Percentiles rank a stretch among this genome's conserved stretches.
Conservation (phyloP, 2,329 filamentous ascomycete species). For the Aureobasidium sp. region DNA sequence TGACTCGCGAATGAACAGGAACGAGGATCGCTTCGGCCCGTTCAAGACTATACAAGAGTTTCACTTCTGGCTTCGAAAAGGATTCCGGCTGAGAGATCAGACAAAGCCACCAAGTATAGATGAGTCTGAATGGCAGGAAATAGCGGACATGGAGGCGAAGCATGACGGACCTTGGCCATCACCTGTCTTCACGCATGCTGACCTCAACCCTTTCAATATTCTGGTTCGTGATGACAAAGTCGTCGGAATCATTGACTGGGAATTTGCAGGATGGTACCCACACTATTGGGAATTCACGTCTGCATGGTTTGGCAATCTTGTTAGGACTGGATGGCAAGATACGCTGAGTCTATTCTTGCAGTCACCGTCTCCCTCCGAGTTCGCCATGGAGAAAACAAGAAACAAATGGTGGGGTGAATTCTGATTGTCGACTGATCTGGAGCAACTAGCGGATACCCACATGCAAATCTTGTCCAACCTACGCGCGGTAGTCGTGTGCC, state of each 20-base stretch:
- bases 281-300: conserved; percentile 42
- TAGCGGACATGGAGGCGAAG: not conserved
- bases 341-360: conserved; percentile 32
- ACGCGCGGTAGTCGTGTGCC: too few species aligned
- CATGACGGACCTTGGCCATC: conserved; percentile 9
- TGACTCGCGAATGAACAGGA: not conserved
- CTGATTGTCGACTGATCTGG: not conserved
- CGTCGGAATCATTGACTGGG: conserved; percentile 43
- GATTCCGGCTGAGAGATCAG: not conserved
- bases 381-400: conserved; percentile 35
- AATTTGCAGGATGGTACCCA: conserved; percentile 43
- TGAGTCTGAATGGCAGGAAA: not conserved
- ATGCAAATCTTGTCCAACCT: too few species aligned
- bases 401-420: conserved; percentile 1
- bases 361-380: conserved; percentile 29
- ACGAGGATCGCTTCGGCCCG: not conserved
- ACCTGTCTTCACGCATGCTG: conserved; percentile 44
- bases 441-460: too few species aligned
- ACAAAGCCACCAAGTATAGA: not conserved
- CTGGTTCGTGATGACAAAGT: conserved; percentile 36
- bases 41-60: conserved; percentile 2
- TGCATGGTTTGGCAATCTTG: conserved; percentile 35
- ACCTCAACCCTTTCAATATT: conserved; percentile 44
- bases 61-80: conserved; percentile 2
- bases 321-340: conserved; percentile 33